Percentiles rank a stretch among this genome's conserved stretches.
Evolutionary conservation across 495 filamentous ascomycete species (phyloP).

Genomic region (Parathielavia appendiculata): DNA sequence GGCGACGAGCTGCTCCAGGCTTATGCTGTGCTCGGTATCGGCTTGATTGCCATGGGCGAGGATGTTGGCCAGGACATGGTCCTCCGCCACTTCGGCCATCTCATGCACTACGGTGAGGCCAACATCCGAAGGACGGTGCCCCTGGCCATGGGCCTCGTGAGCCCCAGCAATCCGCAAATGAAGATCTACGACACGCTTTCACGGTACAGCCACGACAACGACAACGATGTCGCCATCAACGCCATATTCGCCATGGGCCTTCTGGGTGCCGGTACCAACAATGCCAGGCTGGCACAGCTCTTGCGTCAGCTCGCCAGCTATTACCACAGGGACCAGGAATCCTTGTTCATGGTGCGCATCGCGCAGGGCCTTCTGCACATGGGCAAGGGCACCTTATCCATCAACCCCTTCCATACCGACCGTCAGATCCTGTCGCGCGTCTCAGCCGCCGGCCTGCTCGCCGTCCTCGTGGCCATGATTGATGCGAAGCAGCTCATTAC

Average conservation of each 20-base stretch:
- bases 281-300: conserved; percentile 90
- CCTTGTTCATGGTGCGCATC: conserved; percentile 98
- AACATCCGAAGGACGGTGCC: conserved; percentile 96
- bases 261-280: conserved; percentile 94
- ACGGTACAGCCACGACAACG: conserved; percentile 97
- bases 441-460: conserved; percentile 80
- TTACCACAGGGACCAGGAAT: conserved; percentile 92
- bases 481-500: conserved; percentile 95
- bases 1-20: conserved; percentile 89
- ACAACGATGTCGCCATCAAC: conserved; percentile 97
- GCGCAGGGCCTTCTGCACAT: conserved; percentile 96
- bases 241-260: conserved; percentile 99
- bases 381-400: conserved; percentile 95
- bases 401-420: conserved; percentile 98
- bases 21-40: conserved; percentile 91
- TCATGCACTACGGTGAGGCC: conserved; percentile 98
- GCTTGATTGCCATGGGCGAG: conserved; percentile 95
- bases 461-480: conserved; percentile 85
- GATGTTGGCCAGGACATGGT: conserved; percentile 99
- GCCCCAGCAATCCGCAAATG: conserved; percentile 98
- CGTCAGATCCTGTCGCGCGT: conserved; percentile 91
- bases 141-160: conserved; percentile 94
- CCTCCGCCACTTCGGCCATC: conserved; percentile 89
- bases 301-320: conserved; percentile 93
- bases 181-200: conserved; percentile 98